Evolutionary conservation across 768 basidiomycete genomes (phyloP).

Genomic region (Dioszegia aurantiaca): DNA sequence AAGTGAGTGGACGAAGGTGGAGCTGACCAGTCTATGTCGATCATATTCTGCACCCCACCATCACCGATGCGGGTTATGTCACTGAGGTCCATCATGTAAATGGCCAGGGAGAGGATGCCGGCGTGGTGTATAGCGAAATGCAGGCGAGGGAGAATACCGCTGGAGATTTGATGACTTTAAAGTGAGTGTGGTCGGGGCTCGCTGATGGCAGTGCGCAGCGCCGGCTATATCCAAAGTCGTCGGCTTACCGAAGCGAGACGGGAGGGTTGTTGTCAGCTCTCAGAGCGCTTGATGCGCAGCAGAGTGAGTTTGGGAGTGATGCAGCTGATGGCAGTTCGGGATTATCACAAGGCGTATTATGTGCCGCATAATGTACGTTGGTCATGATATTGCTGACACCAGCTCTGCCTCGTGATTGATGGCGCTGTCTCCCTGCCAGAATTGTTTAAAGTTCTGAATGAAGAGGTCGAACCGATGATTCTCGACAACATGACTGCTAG

Average conservation of each 20-base stretch:
- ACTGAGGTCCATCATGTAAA: slow-evolving; percentile 91
- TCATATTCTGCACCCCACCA: slow-evolving; percentile 93
- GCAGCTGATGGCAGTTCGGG: slow-evolving; percentile 62
- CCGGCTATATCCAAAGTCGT: slow-evolving; percentile 72
- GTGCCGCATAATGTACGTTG: slow-evolving; percentile 73
- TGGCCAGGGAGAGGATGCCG: slow-evolving; percentile 81
- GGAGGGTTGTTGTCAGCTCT: slow-evolving; percentile 93
- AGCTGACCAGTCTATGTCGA: slow-evolving; percentile 68
- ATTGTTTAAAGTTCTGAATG: slow-evolving; percentile 76
- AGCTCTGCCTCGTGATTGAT: slow-evolving; percentile 70
- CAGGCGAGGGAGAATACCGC: slow-evolving; percentile 77
- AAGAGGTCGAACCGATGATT: slow-evolving; percentile 68
- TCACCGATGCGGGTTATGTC: slow-evolving; percentile 77
- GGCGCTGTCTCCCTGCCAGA: slow-evolving; percentile 78
- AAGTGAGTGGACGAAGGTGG: slow-evolving; percentile 7
- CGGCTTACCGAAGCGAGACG: slow-evolving; percentile 92
- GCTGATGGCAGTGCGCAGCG: slow-evolving; percentile 64
- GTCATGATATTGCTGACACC: slow-evolving; percentile 10
- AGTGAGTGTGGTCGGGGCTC: slow-evolving; percentile 57
- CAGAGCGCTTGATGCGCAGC: slow-evolving; percentile 75
- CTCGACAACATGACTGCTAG: slow-evolving; percentile 55
- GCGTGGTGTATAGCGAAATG: slow-evolving; percentile 74
- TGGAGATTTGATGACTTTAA: slow-evolving; percentile 81
- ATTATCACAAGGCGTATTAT: slow-evolving; percentile 85
- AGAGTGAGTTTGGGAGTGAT: slow-evolving; percentile 61